Evolutionary conservation across 148 eudicot genomes (phyloP), one percentile per base, ranked within the genome.

Genomic region (Silene conica): DNA sequence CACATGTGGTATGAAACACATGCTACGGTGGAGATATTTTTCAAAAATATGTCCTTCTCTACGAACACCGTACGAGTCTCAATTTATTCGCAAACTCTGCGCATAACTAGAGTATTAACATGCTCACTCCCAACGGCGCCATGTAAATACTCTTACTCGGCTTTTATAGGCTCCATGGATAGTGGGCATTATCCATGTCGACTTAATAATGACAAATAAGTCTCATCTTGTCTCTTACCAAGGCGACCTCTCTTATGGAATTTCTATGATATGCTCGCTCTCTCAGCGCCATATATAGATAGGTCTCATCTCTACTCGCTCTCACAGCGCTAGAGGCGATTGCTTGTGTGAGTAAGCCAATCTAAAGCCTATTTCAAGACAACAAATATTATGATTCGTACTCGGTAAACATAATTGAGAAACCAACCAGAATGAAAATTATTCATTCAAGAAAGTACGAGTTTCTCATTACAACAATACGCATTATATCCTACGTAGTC

Each of bases 271-370:
- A 13, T 55, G 58, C 58, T 55, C 58, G 58, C 58, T 55, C 58
- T 13, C 16, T 8, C 15, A 3, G 58, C 18, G 58, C 16, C 58
- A 55, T 13, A 55, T n/a, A 55, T 55, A 55, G 58, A 55, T 4
- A 55, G 14, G 58, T 55, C 58, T 55, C 15, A 55, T 55, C 58
- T 55, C 58, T 55, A 55, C 58, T 55, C 58, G 58, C 58, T 55
- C 15, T 8, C 58, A 3, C 58, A 55, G 58, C 58, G 58, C 58
- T 55, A 55, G 18, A 55, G 58, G 18, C 18, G 58, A 55, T 26
- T 26, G 28, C 28, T 26, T 26, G 28, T 26, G 1, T 26, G 28
- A 26, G 28, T 26, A 26, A 26, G 28, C 28, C 28, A 26, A 26
- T 26, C 28, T 26, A 26, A 26, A 2, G 28, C 18, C 58, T 12